A percentile compares a stretch with the other conserved stretches of the same genome.
These are phyloP conservation scores for Chrysosporium keratinophilum DNA, from an alignment of 2,329 filamentous ascomycete genomes.

Conservation along the genomic window DNA sequence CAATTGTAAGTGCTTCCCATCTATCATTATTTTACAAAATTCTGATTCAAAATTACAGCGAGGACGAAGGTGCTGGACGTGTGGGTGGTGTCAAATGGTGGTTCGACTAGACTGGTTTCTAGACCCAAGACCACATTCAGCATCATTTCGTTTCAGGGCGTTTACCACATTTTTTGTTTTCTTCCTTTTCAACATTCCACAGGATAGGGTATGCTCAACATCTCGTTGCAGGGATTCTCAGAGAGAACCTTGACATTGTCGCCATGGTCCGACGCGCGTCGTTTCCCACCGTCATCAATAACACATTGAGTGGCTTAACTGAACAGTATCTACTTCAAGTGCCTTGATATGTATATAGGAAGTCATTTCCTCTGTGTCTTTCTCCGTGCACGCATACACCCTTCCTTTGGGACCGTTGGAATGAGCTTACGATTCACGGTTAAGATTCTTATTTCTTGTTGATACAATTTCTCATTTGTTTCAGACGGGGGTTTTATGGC, in stretches of 20 bases:
- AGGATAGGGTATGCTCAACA: neutral
- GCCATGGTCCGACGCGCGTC: neutral
- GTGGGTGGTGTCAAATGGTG: slow-evolving; percentile 35
- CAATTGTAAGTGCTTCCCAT: slow-evolving; percentile 15
- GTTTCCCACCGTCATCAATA: neutral
- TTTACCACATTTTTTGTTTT: neutral
- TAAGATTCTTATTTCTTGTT: slow-evolving; percentile 1
- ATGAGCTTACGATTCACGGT: slow-evolving; percentile 9
- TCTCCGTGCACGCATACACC: neutral
- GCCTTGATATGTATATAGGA: slow-evolving; percentile 8
- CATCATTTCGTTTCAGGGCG: neutral
- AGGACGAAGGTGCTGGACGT: slow-evolving; percentile 30
- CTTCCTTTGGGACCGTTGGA: slow-evolving; percentile 1
- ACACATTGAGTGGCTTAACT: neutral
- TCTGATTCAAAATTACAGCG: slow-evolving; percentile 19
- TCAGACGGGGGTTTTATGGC: neutral
- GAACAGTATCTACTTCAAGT: neutral
- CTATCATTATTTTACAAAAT: neutral
- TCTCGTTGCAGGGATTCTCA: slow-evolving; percentile 4
- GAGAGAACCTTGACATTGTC: neutral
- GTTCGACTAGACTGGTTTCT: slow-evolving; percentile 22
- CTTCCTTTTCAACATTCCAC: slow-evolving; percentile 2
- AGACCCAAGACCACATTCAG: neutral
- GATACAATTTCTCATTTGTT: neutral
- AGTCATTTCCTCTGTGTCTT: neutral